These are phyloP conservation scores for Orbilia ellipsospora DNA, from an alignment of 2,329 filamentous ascomycete species.

Conservation along the genomic window DNA sequence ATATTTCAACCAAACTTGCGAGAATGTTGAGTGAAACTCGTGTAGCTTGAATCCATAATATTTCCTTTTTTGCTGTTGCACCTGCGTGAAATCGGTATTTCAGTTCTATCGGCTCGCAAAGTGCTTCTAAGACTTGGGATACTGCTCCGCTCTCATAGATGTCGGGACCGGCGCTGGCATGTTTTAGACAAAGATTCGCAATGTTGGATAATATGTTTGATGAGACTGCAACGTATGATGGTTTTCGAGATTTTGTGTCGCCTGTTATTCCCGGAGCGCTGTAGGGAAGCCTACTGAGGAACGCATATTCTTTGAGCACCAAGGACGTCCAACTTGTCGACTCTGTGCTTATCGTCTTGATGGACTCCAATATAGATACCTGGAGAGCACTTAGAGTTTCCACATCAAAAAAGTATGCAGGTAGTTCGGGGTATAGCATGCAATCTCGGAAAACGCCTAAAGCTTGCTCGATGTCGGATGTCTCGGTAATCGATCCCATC, in stretches of 20 bases:
- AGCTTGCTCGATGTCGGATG: constrained; percentile 74
- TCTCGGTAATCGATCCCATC: constrained; percentile 72
- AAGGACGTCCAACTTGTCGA: constrained; percentile 73
- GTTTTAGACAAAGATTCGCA: constrained; percentile 70
- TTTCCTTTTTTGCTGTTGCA: constrained; percentile 65
- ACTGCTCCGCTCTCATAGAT: constrained; percentile 78
- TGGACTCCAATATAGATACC: constrained; percentile 73
- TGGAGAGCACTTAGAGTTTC: constrained; percentile 80
- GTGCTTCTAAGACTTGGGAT: constrained; percentile 72
- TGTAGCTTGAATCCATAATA: constrained; percentile 84
- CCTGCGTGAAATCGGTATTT: constrained; percentile 82
- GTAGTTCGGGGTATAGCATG: constrained; percentile 75
- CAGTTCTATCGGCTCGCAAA: constrained; percentile 76
- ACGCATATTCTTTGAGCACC: constrained; percentile 76
- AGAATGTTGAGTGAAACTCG: constrained; percentile 76
- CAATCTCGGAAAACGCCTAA: constrained; percentile 77
- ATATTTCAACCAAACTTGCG: constrained; percentile 72
- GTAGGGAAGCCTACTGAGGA: constrained; percentile 78
- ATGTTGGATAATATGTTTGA: constrained; percentile 81
- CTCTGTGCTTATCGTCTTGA: constrained; percentile 76
- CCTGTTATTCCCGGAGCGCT: constrained; percentile 59
- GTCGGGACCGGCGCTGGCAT: constrained; percentile 70
- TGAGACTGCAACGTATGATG: constrained; percentile 89
- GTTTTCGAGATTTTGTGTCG: constrained; percentile 65
- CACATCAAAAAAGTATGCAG: constrained; percentile 76